A percentile compares a stretch with the other conserved stretches of the same genome.
phyloP scores from a whole-genome alignment of 805 yeast species.

The Candida ponderosae region DNA sequence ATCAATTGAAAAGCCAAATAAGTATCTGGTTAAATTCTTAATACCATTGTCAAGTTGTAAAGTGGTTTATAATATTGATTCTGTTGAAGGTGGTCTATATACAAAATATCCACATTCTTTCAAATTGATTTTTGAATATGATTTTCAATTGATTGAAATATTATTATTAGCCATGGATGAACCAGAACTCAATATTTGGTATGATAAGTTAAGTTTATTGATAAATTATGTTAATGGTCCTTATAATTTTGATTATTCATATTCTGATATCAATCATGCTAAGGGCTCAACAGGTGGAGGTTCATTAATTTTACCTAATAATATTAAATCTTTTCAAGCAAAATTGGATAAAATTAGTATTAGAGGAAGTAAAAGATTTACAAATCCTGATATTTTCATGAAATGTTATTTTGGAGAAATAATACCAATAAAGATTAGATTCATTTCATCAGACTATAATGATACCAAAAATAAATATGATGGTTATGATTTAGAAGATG shows the following conservation, averaged over 20 bases:
- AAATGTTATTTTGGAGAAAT: constrained; percentile 19
- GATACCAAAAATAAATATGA: background rate
- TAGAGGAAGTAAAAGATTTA: background rate
- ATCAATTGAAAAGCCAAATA: constrained; percentile 16
- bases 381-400: constrained; percentile 6
- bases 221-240: constrained; percentile 25
- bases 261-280: constrained; percentile 15
- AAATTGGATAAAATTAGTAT: constrained; percentile 11
- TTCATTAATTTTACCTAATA: constrained; percentile 14
- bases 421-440: constrained; percentile 14
- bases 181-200: constrained; percentile 36
- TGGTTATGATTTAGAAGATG: constrained; percentile 1
- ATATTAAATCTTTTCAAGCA: constrained; percentile 13
- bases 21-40: constrained; percentile 32
- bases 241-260: constrained; percentile 21
- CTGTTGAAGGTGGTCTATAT: constrained; percentile 20
- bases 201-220: constrained; percentile 22
- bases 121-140: constrained; percentile 40
- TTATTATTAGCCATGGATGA: constrained; percentile 25
- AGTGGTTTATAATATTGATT: constrained; percentile 23
- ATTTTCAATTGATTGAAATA: constrained; percentile 35
- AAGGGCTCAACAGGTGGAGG: constrained; percentile 5
- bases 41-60: constrained; percentile 36
- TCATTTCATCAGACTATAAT: constrained; percentile 2
- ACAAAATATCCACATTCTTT: constrained; percentile 25